phyloP scores from a whole-genome alignment of 257 asterid species.

The Gynochthodes officinalis region DNA sequence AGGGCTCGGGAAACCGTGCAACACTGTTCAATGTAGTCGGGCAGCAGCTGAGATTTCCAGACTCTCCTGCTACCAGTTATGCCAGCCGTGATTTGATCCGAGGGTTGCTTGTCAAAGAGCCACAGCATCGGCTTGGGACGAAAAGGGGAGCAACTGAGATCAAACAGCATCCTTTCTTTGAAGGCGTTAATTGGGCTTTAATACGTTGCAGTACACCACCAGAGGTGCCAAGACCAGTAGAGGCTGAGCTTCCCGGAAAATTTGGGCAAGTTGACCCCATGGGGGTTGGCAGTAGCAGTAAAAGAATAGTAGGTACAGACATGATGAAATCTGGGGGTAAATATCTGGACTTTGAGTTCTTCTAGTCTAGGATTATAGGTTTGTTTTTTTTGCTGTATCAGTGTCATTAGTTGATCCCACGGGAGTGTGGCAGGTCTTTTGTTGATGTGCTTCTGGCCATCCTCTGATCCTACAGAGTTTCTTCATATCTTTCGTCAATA shows the following conservation, averaged over 20 bases:
- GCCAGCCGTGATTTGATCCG: conserved; percentile 68
- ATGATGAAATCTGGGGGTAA: conserved; percentile 62
- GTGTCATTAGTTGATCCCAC: conserved; percentile 22
- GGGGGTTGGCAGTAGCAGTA: conserved; percentile 40
- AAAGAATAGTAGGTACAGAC: conserved; percentile 37
- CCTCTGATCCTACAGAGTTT: not conserved
- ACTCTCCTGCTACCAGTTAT: conserved; percentile 62
- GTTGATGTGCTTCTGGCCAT: not conserved
- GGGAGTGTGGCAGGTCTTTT: conserved; percentile 12
- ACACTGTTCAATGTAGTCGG: conserved; percentile 74
- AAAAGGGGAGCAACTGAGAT: conserved; percentile 80
- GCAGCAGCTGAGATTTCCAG: conserved; percentile 68
- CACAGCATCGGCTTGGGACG: conserved; percentile 65
- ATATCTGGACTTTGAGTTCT: conserved; percentile 86
- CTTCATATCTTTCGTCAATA: not conserved
- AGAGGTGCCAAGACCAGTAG: conserved; percentile 60
- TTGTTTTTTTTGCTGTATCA: conserved; percentile 17
- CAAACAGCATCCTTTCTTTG: conserved; percentile 79
- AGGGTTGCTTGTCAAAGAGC: conserved; percentile 75
- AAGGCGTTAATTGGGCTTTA: conserved; percentile 81
- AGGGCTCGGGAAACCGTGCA: conserved; percentile 73
- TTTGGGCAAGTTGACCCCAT: conserved; percentile 35
- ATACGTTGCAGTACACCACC: conserved; percentile 83
- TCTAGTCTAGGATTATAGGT: conserved; percentile 34
- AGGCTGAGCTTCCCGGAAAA: conserved; percentile 42